phyloP scores from a whole-genome alignment of 2,329 filamentous ascomycete species.

The Fusarium tjaetaba region DNA sequence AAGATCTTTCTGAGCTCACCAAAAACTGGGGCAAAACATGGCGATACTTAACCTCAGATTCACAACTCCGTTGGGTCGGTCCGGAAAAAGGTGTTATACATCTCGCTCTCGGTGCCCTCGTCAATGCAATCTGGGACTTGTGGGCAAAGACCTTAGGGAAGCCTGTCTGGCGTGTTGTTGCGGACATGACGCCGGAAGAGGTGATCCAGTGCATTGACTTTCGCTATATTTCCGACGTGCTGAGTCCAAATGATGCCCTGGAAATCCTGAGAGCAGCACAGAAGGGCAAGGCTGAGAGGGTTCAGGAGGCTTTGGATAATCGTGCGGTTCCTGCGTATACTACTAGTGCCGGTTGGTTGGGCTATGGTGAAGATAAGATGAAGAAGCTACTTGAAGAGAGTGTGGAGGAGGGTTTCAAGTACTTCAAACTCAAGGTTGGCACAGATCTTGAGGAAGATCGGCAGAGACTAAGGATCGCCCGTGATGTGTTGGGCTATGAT shows the following conservation, averaged over 20 bases:
- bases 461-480: not conserved
- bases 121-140: conserved; percentile 96
- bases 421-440: not conserved
- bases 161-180: conserved; percentile 89
- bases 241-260: not conserved
- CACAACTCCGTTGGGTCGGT: conserved; percentile 90
- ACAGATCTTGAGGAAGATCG: not conserved
- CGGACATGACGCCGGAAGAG: conserved; percentile 88
- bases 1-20: conserved; percentile 79
- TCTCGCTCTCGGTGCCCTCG: conserved; percentile 85
- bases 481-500: not conserved
- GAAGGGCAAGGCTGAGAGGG: not conserved
- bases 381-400: not conserved
- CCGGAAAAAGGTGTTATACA: conserved; percentile 95
- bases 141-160: conserved; percentile 88
- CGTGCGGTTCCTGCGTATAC: not conserved
- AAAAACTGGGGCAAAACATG: conserved; percentile 87
- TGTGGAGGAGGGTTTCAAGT: not conserved
- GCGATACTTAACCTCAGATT: conserved; percentile 88
- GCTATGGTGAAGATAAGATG: not conserved
- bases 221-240: conserved; percentile 86
- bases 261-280: not conserved
- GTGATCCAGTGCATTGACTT: conserved; percentile 91
- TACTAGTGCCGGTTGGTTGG: not conserved
- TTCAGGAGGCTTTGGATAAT: not conserved